phyloP scores from a whole-genome alignment of 805 yeast genomes.

The Starmerella kuoi region DNA sequence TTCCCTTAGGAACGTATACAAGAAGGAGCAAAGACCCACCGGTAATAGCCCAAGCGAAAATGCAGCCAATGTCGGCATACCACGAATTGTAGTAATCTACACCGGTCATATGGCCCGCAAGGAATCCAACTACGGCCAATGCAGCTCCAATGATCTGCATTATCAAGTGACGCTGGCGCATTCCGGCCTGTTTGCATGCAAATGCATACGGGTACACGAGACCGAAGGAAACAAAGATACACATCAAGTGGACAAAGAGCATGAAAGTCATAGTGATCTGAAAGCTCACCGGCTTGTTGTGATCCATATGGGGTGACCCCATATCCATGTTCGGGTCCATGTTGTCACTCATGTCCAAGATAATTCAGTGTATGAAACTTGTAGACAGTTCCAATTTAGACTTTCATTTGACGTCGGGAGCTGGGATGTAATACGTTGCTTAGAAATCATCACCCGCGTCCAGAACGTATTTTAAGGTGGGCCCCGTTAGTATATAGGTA shows the following conservation, averaged over 20 bases:
- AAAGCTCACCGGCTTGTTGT: slow-evolving; percentile 17
- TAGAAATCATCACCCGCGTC: too few relatives aligned
- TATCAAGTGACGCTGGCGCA: slow-evolving; percentile 29
- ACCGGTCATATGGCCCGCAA: slow-evolving; percentile 31
- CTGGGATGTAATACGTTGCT: too few relatives aligned
- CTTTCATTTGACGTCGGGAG: too few relatives aligned
- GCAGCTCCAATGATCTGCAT: slow-evolving; percentile 29
- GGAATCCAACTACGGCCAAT: slow-evolving; percentile 30
- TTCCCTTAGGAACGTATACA: slow-evolving; percentile 30
- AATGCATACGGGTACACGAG: slow-evolving; percentile 32
- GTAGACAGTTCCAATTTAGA: too few relatives aligned
- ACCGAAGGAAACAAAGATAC: slow-evolving; percentile 31
- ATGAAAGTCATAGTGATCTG: slow-evolving; percentile 15
- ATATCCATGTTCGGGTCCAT: slow-evolving; percentile 15
- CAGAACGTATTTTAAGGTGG: too few relatives aligned
- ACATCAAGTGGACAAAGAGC: slow-evolving; percentile 26
- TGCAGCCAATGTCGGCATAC: slow-evolving; percentile 29
- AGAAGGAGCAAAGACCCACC: slow-evolving; percentile 30
- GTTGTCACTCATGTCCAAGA: slow-evolving; percentile 6
- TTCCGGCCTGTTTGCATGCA: slow-evolving; percentile 31
- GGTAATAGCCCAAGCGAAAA: slow-evolving; percentile 26
- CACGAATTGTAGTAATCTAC: slow-evolving; percentile 28
- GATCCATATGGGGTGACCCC: slow-evolving; percentile 13
- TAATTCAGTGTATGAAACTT: too few relatives aligned
- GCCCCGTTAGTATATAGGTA: too few relatives aligned